Conservation (phyloP, 768 basidiomycete species). For the Macrolepiota dolichaula region DNA sequence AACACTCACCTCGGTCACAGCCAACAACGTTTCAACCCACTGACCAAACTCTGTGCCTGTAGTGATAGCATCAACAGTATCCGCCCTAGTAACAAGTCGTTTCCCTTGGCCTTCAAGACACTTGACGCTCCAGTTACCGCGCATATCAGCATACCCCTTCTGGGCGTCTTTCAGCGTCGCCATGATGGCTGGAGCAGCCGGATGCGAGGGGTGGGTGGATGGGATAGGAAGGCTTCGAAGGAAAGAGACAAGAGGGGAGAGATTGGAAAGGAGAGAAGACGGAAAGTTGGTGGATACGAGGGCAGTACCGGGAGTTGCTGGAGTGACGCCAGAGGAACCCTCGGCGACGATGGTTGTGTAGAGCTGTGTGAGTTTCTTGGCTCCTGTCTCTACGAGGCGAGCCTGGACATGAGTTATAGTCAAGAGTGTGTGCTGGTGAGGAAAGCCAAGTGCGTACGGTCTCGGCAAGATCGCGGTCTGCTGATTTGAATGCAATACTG, state of each 20-base stretch:
- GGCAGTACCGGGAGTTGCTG: constrained; percentile 16
- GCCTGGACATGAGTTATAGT: constrained; percentile 34
- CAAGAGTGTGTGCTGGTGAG: neutral
- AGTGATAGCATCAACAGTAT: constrained; percentile 60
- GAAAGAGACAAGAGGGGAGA: constrained; percentile 65
- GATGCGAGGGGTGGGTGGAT: constrained; percentile 80
- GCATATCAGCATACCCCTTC: constrained; percentile 83
- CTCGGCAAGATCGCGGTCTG: constrained; percentile 51
- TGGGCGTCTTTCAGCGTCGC: constrained; percentile 73
- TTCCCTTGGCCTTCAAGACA: constrained; percentile 72
- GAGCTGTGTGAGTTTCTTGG: constrained; percentile 76
- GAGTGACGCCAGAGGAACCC: constrained; percentile 74
- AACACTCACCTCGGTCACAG: constrained; percentile 57
- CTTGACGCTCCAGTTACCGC: constrained; percentile 73
- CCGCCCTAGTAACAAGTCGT: constrained; percentile 65
- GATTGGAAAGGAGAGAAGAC: constrained; percentile 43
- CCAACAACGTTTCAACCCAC: constrained; percentile 66
- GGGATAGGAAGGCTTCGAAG: constrained; percentile 73
- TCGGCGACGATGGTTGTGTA: constrained; percentile 90
- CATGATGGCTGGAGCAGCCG: constrained; percentile 63
- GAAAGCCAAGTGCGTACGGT: constrained; percentile 33
- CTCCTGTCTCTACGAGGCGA: constrained; percentile 78
- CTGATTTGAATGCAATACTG: constrained; percentile 70
- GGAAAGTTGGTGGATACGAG: constrained; percentile 43
- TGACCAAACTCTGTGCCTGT: constrained; percentile 70